Evolutionary conservation across 192 early-diverging fungal species (phyloP), one percentile per base, ranked within the genome.

Genomic region (Coemansia erecta): DNA sequence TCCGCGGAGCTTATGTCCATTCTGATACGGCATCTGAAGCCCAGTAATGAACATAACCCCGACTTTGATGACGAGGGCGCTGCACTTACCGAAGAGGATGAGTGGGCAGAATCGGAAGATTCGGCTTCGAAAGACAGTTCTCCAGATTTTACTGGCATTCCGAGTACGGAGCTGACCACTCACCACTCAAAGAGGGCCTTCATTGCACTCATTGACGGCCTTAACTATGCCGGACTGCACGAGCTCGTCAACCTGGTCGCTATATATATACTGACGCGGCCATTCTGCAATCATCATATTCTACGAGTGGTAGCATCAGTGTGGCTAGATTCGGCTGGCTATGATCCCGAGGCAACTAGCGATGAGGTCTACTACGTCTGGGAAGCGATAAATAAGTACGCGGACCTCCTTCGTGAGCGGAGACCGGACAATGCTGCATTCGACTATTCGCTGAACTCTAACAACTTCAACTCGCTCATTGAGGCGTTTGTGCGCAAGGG

Each of bases 401-500:
- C 40, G 13, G 1, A 44, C 10, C 6, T 37, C 35, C 6, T 37
- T 37, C 35, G 35, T 9, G 8, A 9, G 10, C 5, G 8, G 35
- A 37, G 35, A 11, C 5, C 10, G 35, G 35, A 9, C 35, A 37
- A 7, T 11, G 8, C 6, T 10, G 35, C 8, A 8, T 37, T 3
- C 35, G 35, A 37, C 3, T 37, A 37, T 19, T 7, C 14, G 9
- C 45, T 79, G 18, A 72, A 73, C 41, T 55, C 51, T 40, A 73
- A 70, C 66, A 67, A 72, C 50, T 68, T 69, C 63, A 60, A 79
- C 44, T 57, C 77, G 37, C 60, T 39, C 3, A 73, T 79, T 14
- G 70, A 69, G 53, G 77, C 77, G 17, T 63, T 51, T 60, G 66
- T 79, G 24, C 77, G 77, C 23, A 60, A 73, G 41, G 70, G 71